Percentiles rank a stretch among this genome's conserved stretches.
These are phyloP conservation scores for Candida gorgasii DNA, from an alignment of 805 yeast species.

Conservation along the genomic window DNA sequence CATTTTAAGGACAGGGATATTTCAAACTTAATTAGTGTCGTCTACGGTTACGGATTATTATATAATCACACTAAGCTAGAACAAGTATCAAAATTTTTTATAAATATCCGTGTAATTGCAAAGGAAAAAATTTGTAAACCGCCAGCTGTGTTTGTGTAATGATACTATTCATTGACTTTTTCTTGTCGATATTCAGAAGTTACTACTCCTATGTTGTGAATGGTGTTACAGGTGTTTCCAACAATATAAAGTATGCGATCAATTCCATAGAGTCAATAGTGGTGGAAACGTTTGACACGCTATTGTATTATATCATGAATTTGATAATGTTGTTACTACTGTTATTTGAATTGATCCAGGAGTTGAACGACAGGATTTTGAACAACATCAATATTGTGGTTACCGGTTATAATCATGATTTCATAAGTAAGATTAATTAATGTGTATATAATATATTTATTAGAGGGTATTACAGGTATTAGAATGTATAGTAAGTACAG, in stretches of 20 bases:
- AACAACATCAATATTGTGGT: conserved; percentile 10
- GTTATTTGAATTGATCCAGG: conserved; percentile 12
- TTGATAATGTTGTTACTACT: conserved; percentile 12
- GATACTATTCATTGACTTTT: conserved; percentile 4
- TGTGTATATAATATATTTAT: background rate
- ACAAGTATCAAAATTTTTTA: background rate
- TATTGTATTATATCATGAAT: conserved; percentile 16
- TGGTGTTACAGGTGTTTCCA: background rate
- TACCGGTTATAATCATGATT: conserved; percentile 16
- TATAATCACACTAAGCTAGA: background rate
- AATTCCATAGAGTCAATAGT: background rate
- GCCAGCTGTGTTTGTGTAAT: background rate
- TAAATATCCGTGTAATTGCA: background rate
- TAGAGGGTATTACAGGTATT: background rate
- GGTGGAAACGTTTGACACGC: conserved; percentile 10
- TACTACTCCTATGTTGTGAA: conserved; percentile 3
- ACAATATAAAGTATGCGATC: background rate
- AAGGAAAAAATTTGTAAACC: background rate
- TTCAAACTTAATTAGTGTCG: background rate
- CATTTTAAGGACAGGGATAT: background rate
- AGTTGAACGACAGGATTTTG: conserved; percentile 2
- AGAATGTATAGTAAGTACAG: too few relatives aligned
- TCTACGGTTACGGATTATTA: conserved; percentile 4
- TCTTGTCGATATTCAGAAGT: background rate
- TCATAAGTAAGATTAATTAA: conserved; percentile 17